Percentiles rank a stretch among this genome's conserved stretches.
Conservation (phyloP, 345 rosid genomes). For the Hibiscus syriacus region DNA sequence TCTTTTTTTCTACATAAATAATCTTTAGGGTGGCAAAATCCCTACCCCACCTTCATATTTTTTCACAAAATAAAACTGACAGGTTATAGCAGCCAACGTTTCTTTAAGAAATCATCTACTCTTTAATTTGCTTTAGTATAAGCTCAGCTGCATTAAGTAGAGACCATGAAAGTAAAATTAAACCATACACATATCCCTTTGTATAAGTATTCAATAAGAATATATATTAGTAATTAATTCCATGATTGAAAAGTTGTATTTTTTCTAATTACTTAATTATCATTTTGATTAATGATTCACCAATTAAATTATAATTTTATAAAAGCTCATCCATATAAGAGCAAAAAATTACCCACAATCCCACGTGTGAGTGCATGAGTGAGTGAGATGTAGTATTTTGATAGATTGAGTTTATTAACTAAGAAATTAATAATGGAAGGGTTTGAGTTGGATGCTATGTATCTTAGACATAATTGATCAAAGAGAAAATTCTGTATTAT, state of each 20-base stretch:
- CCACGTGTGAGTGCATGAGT: conserved; percentile 3
- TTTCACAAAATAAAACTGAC: too few species aligned
- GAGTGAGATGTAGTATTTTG: conserved; percentile 1
- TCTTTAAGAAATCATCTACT: background rate
- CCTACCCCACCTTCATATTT: background rate
- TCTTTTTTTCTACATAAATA: background rate
- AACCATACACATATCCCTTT: background rate
- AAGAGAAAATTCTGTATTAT: background rate
- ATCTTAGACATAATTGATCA: background rate
- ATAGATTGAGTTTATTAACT: background rate
- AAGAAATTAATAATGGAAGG: background rate
- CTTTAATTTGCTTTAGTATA: conserved; percentile 5
- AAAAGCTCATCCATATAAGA: background rate
- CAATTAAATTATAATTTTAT: background rate
- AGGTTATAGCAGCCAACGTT: conserved; percentile 3
- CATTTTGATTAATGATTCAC: background rate
- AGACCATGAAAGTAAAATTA: conserved; percentile 1
- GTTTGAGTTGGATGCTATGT: conserved; percentile 1
- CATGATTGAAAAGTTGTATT: conserved; percentile 13
- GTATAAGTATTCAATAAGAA: background rate
- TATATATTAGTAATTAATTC: background rate
- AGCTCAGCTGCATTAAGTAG: background rate
- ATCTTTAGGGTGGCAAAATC: conserved; percentile 9
- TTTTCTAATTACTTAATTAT: background rate
- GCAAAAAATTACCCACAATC: conserved; percentile 13